Base-by-base conservation (phyloP, 768 basidiomycete genomes). In the button mushroom (Agaricus bisporus) region DNA sequence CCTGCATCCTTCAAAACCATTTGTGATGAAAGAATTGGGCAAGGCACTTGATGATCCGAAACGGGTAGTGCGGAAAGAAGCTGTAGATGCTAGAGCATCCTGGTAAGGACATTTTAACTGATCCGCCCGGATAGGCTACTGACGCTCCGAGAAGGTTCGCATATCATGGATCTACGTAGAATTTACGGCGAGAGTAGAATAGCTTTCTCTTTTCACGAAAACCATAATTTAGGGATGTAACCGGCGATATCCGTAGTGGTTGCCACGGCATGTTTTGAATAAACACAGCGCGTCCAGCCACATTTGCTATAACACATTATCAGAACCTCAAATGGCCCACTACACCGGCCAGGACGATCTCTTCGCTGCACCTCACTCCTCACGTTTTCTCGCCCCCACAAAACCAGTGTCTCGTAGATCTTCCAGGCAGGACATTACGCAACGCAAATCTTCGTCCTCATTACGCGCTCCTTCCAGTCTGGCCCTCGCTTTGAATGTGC, bases 41-140 rank as follows among this genome's bases (percentile, higher is more conserved):
- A 82, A 77, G 56, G 81, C 78, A 4, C 68, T 98, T 44, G 97
- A 98, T 64, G 97, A 98, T 70, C 90, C 90, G n/a, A 88, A 86
- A 64, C 75, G 88, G 55, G 69, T 70, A 2, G 94, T 99, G 7
- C 76, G 97, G 49, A 85, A 82, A 61, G 91, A 89, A 61, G 95
- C 94, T 1, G 97, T 98, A 2, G 85, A 92, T 59, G 86, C 92
- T 32, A 70, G 77, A 32, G 48, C 53, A 15, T 38, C 53, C 15
- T 54, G 53, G 53, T 54, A n/a, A 48, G 53, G 9, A 18, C 2
- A 14, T 42, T 26, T 29, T 18, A 37, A 17, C 49, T 43, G 49
- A 57, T 35, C 61, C 56, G 55, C 44, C 49, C 63, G 59, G 62
- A 64, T n/a, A 48, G 52, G 26, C 32, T 20, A 9, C 42, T 42